These are phyloP conservation scores for Pezicula rhizophila DNA, from an alignment of 2,329 filamentous ascomycete genomes.

Conservation along the genomic window DNA sequence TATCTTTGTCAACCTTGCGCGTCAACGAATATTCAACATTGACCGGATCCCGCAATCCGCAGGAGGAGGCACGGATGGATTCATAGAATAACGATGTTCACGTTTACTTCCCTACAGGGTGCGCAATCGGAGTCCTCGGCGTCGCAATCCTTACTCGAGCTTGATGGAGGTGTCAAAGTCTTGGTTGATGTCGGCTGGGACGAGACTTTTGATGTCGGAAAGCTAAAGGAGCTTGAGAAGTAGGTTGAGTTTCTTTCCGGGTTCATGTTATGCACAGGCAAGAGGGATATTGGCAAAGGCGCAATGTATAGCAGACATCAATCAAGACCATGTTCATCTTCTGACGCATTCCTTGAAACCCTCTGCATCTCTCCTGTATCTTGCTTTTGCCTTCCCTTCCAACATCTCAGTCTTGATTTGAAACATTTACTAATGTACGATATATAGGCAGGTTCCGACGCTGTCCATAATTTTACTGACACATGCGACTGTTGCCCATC, in stretches of 20 bases:
- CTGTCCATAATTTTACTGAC: slow-evolving; percentile 91
- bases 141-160: slow-evolving; percentile 91
- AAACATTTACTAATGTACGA: slow-evolving; percentile 13
- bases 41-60: too few relatives aligned
- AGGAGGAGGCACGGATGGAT: too few relatives aligned
- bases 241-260: slow-evolving; percentile 36
- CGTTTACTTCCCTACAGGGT: slow-evolving; percentile 86
- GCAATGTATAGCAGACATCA: slow-evolving; percentile 23
- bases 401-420: background rate
- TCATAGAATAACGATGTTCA: slow-evolving; percentile 67
- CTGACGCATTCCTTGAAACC: slow-evolving; percentile 7
- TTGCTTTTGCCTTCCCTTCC: background rate
- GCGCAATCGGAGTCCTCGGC: slow-evolving; percentile 82
- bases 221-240: slow-evolving; percentile 86
- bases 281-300: slow-evolving; percentile 3
- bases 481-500: slow-evolving; percentile 84
- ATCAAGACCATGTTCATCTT: slow-evolving; percentile 17
- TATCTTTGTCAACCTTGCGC: too few relatives aligned
- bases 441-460: slow-evolving; percentile 73
- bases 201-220: slow-evolving; percentile 75
- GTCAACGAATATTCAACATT: too few relatives aligned
- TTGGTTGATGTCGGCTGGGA: slow-evolving; percentile 96
- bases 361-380: background rate
- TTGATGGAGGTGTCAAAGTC: slow-evolving; percentile 94
- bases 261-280: background rate